phyloP scores from a whole-genome alignment of 495 filamentous ascomycete genomes.

The Cercophora sp. region DNA sequence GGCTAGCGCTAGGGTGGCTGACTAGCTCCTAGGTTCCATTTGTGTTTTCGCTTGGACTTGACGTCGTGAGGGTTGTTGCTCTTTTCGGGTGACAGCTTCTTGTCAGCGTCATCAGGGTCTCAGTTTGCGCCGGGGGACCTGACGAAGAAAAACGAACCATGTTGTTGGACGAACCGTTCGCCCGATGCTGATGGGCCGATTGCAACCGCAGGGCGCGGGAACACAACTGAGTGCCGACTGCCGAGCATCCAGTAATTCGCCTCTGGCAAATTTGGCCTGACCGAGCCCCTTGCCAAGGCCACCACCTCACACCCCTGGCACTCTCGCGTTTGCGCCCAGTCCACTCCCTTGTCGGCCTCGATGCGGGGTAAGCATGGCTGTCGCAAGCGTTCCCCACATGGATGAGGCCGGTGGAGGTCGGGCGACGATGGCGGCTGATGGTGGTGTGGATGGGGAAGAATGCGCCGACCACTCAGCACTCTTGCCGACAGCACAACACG shows the following conservation, averaged over 20 bases:
- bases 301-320: not conserved
- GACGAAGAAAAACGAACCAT: no score
- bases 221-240: conserved; percentile 8
- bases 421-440: conserved; percentile 1
- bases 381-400: conserved; percentile 8
- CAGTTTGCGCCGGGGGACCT: no score
- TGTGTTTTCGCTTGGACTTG: no score
- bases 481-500: conserved; percentile 11
- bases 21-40: not conserved
- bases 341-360: not conserved
- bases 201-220: not conserved
- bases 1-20: not conserved
- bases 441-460: not conserved
- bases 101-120: no score
- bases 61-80: no score
- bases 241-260: not conserved
- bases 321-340: not conserved
- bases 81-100: no score
- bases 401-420: not conserved
- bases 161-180: no score
- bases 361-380: conserved; percentile 12
- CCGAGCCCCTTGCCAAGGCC: not conserved
- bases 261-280: not conserved
- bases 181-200: not conserved
- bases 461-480: conserved; percentile 9